Evolutionary conservation across 805 yeast genomes (phyloP).

Genomic region (Groenewaldozyma salmanticensis): DNA sequence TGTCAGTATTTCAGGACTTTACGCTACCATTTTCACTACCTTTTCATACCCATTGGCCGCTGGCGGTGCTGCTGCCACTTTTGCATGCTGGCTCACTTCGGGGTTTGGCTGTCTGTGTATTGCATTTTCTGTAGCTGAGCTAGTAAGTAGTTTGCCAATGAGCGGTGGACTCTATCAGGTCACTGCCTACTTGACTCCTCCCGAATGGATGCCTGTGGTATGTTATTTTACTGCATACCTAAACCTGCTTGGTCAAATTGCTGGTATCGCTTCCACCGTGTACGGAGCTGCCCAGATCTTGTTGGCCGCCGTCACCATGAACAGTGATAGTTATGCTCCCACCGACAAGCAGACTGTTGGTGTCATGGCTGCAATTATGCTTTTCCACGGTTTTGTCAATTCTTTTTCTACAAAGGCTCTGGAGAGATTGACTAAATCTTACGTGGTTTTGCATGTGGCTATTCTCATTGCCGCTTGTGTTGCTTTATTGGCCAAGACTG

Average conservation of each 20-base stretch:
- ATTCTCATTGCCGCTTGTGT: constrained; percentile 15
- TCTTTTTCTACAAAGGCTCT: constrained; percentile 15
- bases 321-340: constrained; percentile 23
- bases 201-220: constrained; percentile 38
- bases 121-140: constrained; percentile 66
- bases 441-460: constrained; percentile 15
- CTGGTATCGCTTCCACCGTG: constrained; percentile 29
- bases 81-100: constrained; percentile 55
- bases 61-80: constrained; percentile 54
- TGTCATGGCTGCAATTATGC: constrained; percentile 21
- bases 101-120: constrained; percentile 44
- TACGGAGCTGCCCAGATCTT: constrained; percentile 28
- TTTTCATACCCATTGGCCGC: constrained; percentile 36
- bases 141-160: constrained; percentile 26
- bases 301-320: constrained; percentile 29
- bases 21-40: constrained; percentile 54
- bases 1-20: constrained; percentile 52
- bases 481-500: constrained; percentile 14
- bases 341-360: constrained; percentile 21
- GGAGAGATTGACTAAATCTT: constrained; percentile 14
- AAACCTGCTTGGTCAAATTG: constrained; percentile 40
- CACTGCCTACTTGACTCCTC: constrained; percentile 22
- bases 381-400: constrained; percentile 15
- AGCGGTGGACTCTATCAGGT: constrained; percentile 19
- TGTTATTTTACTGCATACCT: constrained; percentile 28